Base-by-base conservation (phyloP, 2,329 filamentous ascomycete species). In the Pseudopyrenochaeta lycopersici region DNA sequence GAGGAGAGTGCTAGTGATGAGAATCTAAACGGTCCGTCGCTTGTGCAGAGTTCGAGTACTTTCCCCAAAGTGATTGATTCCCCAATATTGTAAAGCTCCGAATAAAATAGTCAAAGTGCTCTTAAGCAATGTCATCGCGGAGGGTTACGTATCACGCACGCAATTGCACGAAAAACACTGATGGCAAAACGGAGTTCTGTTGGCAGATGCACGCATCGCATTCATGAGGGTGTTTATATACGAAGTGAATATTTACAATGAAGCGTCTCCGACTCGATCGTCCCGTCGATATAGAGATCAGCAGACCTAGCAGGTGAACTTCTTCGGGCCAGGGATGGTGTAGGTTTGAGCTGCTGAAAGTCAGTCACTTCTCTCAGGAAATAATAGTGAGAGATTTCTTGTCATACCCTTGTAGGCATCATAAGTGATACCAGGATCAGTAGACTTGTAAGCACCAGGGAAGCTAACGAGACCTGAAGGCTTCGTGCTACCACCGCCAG, bases 361-460 rank as follows among this genome's bases (percentile, higher is more conserved):
- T 17, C 5, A 30, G 44, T 61, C 39, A 59, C 52, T 23, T 17
- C 27, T 11, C 17, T 23, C 14, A 20, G 18, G 7, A 15, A 30
- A 5, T 11, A 39, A 7, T 46, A 18, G 15, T 14, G 27, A 4
- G 17, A 27, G n/a, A 4, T 11, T 12, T 11, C 29, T 10, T n/a
- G 15, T 58, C 62, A 47, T 57, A 68, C 63, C 76, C 65, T 81
- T 75, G 66, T 84, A 85, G 15, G 81, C 69, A 64, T 85, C 78
- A 56, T 82, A 84, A 11, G 79, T 81, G 47, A 86, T 78, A 0
- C 83, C 84, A 0, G 82, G 71, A 52, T 85, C 83, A 15, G 69
- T 75, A 1, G 66, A 70, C 62, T 78, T 77, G 63, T 86, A 85
- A 1, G 81, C 83, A 6, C 84, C 84, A 0, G 84, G 84, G 71